Base-by-base conservation (phyloP, 225 moss, liverwort and hornwort species). In the Pseudisothecium myosuroides region DNA sequence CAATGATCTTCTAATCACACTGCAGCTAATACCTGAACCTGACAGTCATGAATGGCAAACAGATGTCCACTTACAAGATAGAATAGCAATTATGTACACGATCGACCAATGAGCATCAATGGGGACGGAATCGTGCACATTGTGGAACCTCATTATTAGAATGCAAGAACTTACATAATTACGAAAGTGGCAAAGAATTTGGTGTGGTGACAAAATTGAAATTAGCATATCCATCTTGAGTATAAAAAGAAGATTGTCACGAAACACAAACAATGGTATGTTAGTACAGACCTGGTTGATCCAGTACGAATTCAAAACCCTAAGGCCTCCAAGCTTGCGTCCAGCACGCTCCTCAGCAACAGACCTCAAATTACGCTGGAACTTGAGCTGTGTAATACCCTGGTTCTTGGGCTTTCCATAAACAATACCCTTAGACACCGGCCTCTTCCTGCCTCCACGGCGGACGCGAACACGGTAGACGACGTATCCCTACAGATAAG, bases 261-360 rank as follows among this genome's bases (percentile, higher is more conserved):
- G 52, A 20, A 83, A 55, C 68, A 60, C 27, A 55, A 23, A 28
- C 29, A 43, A 61, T 60, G 43, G 52, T 22, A 54, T 29, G 22
- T 28, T 41, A 9, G n/a, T 56, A 79, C 68, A 76, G 23, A 97
- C 96, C 96, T 96, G 97, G 80, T 97, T 97, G 87, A 97, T 97
- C 97, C 97, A 97, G 90, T 97, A 97, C 20, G 96, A 96, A 77
- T 97, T 96, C 59, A 97, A 88, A 28, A 97, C 97, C 92, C 96
- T 93, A 63, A 97, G 90, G 39, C 96, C 95, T 76, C 96, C 97
- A 27, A 97, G 95, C 91, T 95, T 97, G 73, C 97, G 95, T 88
- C 97, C 97, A 12, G 97, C 97, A 83, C 97, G 95, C 93, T 97
- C 97, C 93, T 97, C 97, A 10, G 97, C 97, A 37, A 97, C 97